Evolutionary conservation across 345 rosid genomes (phyloP).

Genomic region (Erodium maritimum): DNA sequence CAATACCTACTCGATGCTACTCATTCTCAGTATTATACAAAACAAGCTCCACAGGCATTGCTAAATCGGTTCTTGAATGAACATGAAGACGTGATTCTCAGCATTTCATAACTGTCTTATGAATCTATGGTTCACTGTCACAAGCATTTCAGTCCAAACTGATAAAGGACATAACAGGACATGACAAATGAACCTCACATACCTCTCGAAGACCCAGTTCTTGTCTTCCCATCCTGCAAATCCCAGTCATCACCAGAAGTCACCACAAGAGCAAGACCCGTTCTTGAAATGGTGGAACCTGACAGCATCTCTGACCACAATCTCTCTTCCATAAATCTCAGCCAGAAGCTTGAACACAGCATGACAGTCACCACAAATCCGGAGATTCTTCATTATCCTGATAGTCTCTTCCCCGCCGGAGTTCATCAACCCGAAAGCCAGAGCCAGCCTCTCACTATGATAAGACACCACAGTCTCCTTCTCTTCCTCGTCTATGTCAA

Average conservation of each 20-base stretch:
- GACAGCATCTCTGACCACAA: conserved; percentile 30
- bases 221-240: too few species aligned
- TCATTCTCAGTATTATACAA: too few species aligned
- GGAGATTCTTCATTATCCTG: conserved; percentile 32
- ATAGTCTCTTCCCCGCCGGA: conserved; percentile 14
- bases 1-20: too few species aligned
- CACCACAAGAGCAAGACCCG: conserved; percentile 32
- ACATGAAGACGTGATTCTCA: too few species aligned
- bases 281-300: conserved; percentile 33
- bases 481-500: conserved; percentile 33
- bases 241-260: conserved; percentile 21
- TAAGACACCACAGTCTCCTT: conserved; percentile 23
- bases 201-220: too few species aligned
- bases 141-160: too few species aligned
- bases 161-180: too few species aligned
- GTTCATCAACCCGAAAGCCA: conserved; percentile 23
- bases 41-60: too few species aligned
- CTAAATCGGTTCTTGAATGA: too few species aligned
- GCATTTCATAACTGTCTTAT: too few species aligned
- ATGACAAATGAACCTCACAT: too few species aligned
- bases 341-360: conserved; percentile 25
- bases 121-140: too few species aligned
- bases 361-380: conserved; percentile 35
- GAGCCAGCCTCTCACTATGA: conserved; percentile 38
- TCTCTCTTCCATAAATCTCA: conserved; percentile 19